phyloP scores from a whole-genome alignment of 176 grass and related monocot genomes.

The Tillandsia leiboldiana region DNA sequence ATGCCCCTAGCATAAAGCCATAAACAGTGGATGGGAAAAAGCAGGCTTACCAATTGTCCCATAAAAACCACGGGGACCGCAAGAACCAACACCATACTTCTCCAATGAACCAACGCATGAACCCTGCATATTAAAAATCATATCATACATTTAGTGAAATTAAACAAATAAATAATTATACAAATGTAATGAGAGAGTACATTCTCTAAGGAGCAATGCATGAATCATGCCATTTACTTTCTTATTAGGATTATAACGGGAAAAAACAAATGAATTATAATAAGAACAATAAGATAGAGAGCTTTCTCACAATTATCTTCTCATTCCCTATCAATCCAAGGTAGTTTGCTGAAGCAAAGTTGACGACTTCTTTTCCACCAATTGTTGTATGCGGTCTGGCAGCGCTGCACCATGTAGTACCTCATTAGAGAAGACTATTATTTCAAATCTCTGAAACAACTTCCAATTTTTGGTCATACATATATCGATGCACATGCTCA shows the following conservation, averaged over 20 bases:
- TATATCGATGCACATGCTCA: too few relatives aligned
- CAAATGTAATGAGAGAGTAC: slow-evolving; percentile 17
- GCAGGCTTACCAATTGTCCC: slow-evolving; percentile 65
- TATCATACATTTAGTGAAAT: not conserved
- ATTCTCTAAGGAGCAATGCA: slow-evolving; percentile 72
- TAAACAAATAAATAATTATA: not conserved
- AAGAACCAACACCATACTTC: slow-evolving; percentile 98
- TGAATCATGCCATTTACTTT: slow-evolving; percentile 47
- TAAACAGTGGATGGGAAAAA: not conserved
- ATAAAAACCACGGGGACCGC: slow-evolving; percentile 93
- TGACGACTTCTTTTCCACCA: slow-evolving; percentile 85
- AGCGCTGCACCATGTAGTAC: slow-evolving; percentile 38
- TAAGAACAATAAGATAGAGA: slow-evolving; percentile 16
- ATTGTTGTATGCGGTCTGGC: slow-evolving; percentile 71
- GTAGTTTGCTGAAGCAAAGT: slow-evolving; percentile 93
- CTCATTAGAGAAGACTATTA: slow-evolving; percentile 11
- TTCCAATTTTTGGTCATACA: not conserved
- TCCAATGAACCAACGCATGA: slow-evolving; percentile 73
- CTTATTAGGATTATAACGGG: slow-evolving; percentile 9
- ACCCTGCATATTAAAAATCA: slow-evolving; percentile 39
- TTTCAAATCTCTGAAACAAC: not conserved
- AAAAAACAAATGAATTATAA: slow-evolving; percentile 8
- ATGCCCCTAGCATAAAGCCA: too few relatives aligned
- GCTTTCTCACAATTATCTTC: slow-evolving; percentile 70
- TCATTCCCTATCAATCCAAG: slow-evolving; percentile 86